phyloP scores from a whole-genome alignment of 805 yeast genomes.

The Spathaspora passalidarum region DNA sequence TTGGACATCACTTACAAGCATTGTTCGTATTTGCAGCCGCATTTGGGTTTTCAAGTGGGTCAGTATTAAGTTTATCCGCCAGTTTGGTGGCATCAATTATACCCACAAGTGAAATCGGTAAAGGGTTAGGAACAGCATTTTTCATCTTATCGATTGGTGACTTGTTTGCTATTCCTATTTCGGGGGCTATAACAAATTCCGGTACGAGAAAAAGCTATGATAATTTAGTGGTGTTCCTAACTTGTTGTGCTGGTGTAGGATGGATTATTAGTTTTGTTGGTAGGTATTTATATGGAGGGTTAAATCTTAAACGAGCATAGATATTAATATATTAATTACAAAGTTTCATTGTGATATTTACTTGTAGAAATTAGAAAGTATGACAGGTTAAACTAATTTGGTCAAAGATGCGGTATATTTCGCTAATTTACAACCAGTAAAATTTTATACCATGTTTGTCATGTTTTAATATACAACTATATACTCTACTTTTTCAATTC shows the following conservation, averaged over 20 bases:
- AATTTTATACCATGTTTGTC: too few species aligned
- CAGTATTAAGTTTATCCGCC: constrained; percentile 21
- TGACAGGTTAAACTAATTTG: too few species aligned
- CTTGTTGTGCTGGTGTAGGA: constrained; percentile 18
- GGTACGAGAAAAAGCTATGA: constrained; percentile 13
- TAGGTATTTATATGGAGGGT: constrained; percentile 22
- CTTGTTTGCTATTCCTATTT: constrained; percentile 26
- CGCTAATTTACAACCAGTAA: too few species aligned
- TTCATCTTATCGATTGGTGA: constrained; percentile 26
- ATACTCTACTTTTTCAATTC: too few species aligned
- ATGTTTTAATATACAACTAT: too few species aligned
- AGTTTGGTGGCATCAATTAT: constrained; percentile 26
- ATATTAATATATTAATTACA: too few species aligned
- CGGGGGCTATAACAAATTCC: constrained; percentile 22
- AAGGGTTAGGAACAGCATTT: constrained; percentile 25
- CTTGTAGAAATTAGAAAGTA: too few species aligned
- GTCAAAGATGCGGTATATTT: too few species aligned
- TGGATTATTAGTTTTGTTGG: constrained; percentile 18
- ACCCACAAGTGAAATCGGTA: constrained; percentile 23
- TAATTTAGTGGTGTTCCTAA: constrained; percentile 22
- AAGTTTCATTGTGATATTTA: too few species aligned
- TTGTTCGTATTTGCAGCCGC: constrained; percentile 21
- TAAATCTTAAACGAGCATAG: constrained; percentile 10
- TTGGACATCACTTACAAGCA: constrained; percentile 22
- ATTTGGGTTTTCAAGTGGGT: constrained; percentile 29